These are phyloP conservation scores for Macadamia tetraphylla DNA, from an alignment of 164 flowering plant species.

Conservation along the genomic window DNA sequence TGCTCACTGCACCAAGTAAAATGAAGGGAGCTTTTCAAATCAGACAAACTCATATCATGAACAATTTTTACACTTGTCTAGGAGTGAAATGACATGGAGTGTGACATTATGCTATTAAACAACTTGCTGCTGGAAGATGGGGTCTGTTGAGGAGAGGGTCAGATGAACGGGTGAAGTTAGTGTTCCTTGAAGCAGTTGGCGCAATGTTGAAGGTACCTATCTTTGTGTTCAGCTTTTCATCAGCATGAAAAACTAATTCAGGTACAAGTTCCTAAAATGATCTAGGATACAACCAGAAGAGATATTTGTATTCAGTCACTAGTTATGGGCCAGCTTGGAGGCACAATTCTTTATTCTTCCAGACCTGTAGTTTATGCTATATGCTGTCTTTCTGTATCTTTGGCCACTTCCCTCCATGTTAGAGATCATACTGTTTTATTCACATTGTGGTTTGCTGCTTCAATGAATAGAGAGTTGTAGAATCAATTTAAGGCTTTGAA, in stretches of 20 bases:
- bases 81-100: neutral
- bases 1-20: conserved; percentile 84
- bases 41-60: neutral
- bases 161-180: neutral
- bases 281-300: neutral
- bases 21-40: neutral
- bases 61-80: neutral
- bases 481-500: too few relatives aligned
- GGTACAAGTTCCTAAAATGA: neutral
- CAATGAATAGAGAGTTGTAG: too few relatives aligned
- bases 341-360: too few relatives aligned
- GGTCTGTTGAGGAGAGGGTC: neutral
- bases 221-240: too few relatives aligned
- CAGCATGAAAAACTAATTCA: too few relatives aligned
- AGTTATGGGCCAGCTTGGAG: neutral
- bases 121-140: neutral
- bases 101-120: neutral
- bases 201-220: neutral
- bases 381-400: too few relatives aligned
- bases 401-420: too few relatives aligned
- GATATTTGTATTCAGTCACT: neutral
- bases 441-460: too few relatives aligned
- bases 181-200: neutral
- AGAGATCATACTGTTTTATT: too few relatives aligned
- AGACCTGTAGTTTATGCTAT: too few relatives aligned